Conservation (phyloP, 2,329 filamentous ascomycete species). For the Ilyonectria mors-panacis region DNA sequence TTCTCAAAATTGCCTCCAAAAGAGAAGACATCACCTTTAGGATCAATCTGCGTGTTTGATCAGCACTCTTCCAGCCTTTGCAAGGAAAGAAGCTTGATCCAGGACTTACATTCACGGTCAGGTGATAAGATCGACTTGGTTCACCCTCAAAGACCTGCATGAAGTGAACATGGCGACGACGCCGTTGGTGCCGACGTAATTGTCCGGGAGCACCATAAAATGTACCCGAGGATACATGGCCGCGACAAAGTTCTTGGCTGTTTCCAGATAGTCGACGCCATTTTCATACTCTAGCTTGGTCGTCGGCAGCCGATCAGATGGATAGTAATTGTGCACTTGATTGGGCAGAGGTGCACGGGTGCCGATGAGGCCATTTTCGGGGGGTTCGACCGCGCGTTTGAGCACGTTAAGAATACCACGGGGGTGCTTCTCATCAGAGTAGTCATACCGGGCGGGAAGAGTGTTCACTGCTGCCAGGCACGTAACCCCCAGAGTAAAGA, state of each 20-base stretch:
- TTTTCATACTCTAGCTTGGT: not conserved
- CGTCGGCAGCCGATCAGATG: not conserved
- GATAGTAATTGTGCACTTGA: not conserved
- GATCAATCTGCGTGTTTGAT: not conserved
- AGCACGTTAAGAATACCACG: not conserved
- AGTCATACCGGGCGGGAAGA: not conserved
- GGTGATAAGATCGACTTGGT: not conserved
- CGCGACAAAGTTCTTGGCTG: not conserved
- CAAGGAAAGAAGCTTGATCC: not conserved
- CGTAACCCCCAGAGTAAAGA: not conserved
- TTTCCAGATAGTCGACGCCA: not conserved
- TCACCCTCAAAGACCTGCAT: not conserved
- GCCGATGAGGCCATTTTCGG: not conserved
- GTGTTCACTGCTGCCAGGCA: not conserved
- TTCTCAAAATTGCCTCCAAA: not conserved
- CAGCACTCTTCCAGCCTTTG: not conserved
- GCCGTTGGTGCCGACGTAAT: not conserved
- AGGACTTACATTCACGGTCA: not conserved
- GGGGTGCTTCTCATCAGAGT: not conserved
- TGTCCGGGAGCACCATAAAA: not conserved
- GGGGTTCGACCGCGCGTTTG: no score
- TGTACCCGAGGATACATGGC: not conserved
- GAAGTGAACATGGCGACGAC: not conserved
- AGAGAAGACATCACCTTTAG: not conserved
- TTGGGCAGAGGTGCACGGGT: not conserved